Percentiles rank a stretch among this genome's conserved stretches.
Evolutionary conservation across 1,139 yeast species (phyloP).

Genomic region (Magnusiomyces tetraspermus): DNA sequence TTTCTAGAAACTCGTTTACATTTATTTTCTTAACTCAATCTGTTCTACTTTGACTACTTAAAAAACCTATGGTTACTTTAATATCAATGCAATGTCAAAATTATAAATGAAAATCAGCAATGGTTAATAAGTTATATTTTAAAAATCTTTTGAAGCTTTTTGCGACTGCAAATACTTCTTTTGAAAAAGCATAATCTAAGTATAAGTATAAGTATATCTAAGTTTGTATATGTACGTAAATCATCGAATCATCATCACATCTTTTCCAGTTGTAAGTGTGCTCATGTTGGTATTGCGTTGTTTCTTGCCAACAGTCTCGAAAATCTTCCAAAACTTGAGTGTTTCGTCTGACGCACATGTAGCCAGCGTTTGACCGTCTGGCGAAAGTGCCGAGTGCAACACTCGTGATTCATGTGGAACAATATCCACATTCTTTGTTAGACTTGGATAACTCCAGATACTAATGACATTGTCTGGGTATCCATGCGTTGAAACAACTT

Average conservation of each 20-base stretch:
- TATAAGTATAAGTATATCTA: not conserved
- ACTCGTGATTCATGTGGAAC: conserved; percentile 88
- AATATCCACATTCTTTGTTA: conserved; percentile 84
- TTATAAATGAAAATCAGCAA: too few relatives aligned
- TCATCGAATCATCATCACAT: conserved; percentile 39
- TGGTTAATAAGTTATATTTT: too few relatives aligned
- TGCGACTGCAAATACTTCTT: too few relatives aligned
- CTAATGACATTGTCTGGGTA: conserved; percentile 80
- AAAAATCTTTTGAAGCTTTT: too few relatives aligned
- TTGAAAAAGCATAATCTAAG: conserved; percentile 11
- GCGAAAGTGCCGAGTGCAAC: conserved; percentile 73
- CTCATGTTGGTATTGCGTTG: conserved; percentile 18
- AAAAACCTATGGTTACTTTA: too few relatives aligned
- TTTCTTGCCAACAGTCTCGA: conserved; percentile 45
- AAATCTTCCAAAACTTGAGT: conserved; percentile 87
- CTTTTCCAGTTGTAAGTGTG: conserved; percentile 29
- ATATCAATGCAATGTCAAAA: too few relatives aligned
- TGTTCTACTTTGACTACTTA: too few relatives aligned
- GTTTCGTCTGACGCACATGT: conserved; percentile 97
- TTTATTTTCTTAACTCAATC: too few relatives aligned
- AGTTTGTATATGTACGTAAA: too few relatives aligned
- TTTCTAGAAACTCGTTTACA: too few relatives aligned
- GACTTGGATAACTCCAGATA: conserved; percentile 76
- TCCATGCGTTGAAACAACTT: conserved; percentile 91
- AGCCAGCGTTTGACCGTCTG: conserved; percentile 83